Evolutionary conservation across 352 stramenopile species (phyloP).

Genomic region (Pythium dissotocum): DNA sequence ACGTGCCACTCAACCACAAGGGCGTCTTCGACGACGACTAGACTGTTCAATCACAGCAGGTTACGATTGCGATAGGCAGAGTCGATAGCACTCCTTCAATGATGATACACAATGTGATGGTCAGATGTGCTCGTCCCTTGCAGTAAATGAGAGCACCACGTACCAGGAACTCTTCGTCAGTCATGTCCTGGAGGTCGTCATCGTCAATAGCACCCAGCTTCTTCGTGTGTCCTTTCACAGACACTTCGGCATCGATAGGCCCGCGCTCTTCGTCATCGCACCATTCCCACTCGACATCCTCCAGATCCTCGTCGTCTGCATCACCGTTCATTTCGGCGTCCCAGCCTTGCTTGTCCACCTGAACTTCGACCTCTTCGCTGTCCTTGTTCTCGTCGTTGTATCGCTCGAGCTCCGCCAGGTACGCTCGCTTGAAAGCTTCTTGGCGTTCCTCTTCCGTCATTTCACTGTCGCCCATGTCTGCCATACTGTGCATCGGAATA

Average conservation of each 20-base stretch:
- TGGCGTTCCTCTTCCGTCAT: slow-evolving; percentile 85
- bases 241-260: slow-evolving; percentile 49
- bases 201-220: slow-evolving; percentile 71
- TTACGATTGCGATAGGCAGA: slow-evolving; percentile 42
- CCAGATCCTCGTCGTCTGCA: slow-evolving; percentile 74
- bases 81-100: slow-evolving; percentile 67
- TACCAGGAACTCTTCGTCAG: slow-evolving; percentile 85
- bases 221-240: slow-evolving; percentile 68
- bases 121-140: background rate
- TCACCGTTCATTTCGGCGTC: slow-evolving; percentile 79
- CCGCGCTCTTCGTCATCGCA: slow-evolving; percentile 62
- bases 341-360: slow-evolving; percentile 84
- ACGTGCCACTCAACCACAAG: slow-evolving; percentile 47
- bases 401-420: slow-evolving; percentile 80
- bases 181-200: slow-evolving; percentile 82
- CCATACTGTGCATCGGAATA: slow-evolving; percentile 50
- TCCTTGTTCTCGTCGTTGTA: slow-evolving; percentile 87
- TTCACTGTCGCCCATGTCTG: slow-evolving; percentile 51
- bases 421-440: slow-evolving; percentile 80
- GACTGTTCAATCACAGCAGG: background rate
- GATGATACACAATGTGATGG: background rate
- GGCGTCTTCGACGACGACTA: slow-evolving; percentile 67
- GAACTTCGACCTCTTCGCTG: slow-evolving; percentile 72
- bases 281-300: slow-evolving; percentile 87
- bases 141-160: slow-evolving; percentile 14